Base-by-base conservation (phyloP, 2,329 filamentous ascomycete species). In the Mycosphaerelloides madeirae region DNA sequence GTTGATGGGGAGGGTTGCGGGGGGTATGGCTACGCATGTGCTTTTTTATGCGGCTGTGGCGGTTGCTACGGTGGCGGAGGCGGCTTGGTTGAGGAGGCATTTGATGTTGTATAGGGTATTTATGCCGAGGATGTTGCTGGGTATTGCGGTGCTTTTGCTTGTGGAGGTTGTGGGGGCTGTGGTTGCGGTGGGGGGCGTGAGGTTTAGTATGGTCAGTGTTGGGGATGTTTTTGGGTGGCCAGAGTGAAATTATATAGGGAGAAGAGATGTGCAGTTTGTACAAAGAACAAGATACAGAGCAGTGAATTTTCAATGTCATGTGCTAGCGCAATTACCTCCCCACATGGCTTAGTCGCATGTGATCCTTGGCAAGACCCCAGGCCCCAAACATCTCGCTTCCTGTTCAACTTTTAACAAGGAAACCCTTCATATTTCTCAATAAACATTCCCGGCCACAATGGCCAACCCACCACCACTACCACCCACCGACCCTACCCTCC, bases 41-140 rank as follows among this genome's bases (percentile, higher is more conserved):
- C 72, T 85, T 1, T 95, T 91, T 63, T 93, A 89, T 62, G 87
- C 87, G 4, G 84, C 86, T 7, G 79, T 96, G 62, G 84, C 84
- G 20, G 68, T 95, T 16, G 87, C 88, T 0, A 95, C 90, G 3
- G 94, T 93, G 57, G 81, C 85, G 65, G 96, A 91, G 84, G 87
- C 91, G 0, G 90, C 87, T 1, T 83, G 88, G 70, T 69, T 98
- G 59, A 77, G 93, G 42, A 77, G 93, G 40, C 93, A 98, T 71
- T 75, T 98, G 52, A 98, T 98, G 93, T 77, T 98, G 22, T 98
- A 93, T 69, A 79, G 93, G 32, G 88, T 98, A 33, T 98, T 98
- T 62, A 84, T 79, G 68, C 93, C 93, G 36, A 73, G 91, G 20
- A 98, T 91, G 70, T 87, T 98, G 84, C 78, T 87, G 63, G 88